Evolutionary conservation across 2,329 filamentous ascomycete species (phyloP).

Genomic region (Fusarium sp.): DNA sequence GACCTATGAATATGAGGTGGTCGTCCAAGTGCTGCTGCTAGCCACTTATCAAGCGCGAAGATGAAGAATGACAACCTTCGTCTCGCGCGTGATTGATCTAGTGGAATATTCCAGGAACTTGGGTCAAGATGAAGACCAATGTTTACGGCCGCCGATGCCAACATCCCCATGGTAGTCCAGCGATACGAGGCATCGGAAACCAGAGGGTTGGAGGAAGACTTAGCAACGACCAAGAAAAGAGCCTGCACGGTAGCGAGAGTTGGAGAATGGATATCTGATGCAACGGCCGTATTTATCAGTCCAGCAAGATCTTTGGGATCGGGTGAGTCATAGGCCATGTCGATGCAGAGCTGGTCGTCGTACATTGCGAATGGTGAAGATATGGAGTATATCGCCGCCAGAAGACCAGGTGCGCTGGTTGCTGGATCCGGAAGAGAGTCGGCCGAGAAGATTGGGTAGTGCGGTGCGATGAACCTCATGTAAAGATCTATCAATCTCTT

Average conservation of each 20-base stretch:
- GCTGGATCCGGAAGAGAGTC: neutral
- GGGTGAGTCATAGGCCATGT: constrained; percentile 15
- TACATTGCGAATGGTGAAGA: constrained; percentile 5
- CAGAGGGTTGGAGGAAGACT: neutral
- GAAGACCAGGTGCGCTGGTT: neutral
- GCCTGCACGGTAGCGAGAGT: neutral
- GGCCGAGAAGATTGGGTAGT: neutral
- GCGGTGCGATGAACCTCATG: neutral
- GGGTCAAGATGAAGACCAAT: constrained; percentile 3
- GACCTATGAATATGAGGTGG: neutral
- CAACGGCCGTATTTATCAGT: neutral
- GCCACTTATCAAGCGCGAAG: neutral
- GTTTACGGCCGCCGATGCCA: neutral
- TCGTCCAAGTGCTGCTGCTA: constrained; percentile 10
- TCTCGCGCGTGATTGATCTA: neutral
- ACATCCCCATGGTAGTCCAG: neutral
- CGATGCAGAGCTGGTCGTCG: constrained; percentile 11
- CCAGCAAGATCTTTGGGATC: neutral
- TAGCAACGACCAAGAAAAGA: neutral
- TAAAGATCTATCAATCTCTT: constrained; percentile 1
- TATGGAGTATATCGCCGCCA: constrained; percentile 6
- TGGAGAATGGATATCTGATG: constrained; percentile 4
- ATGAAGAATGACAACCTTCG: neutral
- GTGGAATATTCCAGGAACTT: neutral
- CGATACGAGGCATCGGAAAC: constrained; percentile 9